phyloP scores from a whole-genome alignment of 352 stramenopile species.

The Globisporangium echinulatum region DNA sequence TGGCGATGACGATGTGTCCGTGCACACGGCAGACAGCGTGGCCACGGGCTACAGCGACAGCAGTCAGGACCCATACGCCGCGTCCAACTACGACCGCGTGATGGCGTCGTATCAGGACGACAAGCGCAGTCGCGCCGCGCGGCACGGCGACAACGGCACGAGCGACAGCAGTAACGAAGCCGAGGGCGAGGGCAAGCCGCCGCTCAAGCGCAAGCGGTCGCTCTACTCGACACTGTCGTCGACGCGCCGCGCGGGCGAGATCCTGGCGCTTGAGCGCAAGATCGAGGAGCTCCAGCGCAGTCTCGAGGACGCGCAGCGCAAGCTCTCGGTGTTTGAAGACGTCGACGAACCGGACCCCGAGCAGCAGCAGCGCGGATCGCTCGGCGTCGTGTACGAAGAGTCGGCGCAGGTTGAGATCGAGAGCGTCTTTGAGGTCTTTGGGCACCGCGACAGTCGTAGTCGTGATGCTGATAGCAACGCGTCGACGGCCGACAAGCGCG shows the following conservation, averaged over 20 bases:
- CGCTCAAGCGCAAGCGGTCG: background rate
- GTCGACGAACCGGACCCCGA: conserved; percentile 20
- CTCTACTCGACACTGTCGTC: background rate
- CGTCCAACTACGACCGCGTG: conserved; percentile 53
- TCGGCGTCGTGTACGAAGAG: conserved; percentile 1
- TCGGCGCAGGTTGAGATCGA: conserved; percentile 31
- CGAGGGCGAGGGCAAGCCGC: background rate
- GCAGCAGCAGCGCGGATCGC: conserved; percentile 17
- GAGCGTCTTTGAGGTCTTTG: conserved; percentile 46
- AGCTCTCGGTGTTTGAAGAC: conserved; percentile 13
- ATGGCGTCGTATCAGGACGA: conserved; percentile 36
- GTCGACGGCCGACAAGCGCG: background rate
- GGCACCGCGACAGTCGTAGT: conserved; percentile 9
- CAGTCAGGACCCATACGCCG: conserved; percentile 45
- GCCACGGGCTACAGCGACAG: conserved; percentile 28
- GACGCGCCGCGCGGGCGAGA: conserved; percentile 6
- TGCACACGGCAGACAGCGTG: conserved; percentile 2
- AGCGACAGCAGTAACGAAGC: background rate
- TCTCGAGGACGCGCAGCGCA: conserved; percentile 26
- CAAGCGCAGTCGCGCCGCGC: conserved; percentile 6
- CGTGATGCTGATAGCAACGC: conserved; percentile 6
- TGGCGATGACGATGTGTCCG: conserved; percentile 1
- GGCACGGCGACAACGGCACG: background rate
- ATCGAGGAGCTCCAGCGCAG: conserved; percentile 41
- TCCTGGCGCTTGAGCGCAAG: conserved; percentile 33